Conservation (phyloP, 768 basidiomycete species). For the Russula griseocarnosa region DNA sequence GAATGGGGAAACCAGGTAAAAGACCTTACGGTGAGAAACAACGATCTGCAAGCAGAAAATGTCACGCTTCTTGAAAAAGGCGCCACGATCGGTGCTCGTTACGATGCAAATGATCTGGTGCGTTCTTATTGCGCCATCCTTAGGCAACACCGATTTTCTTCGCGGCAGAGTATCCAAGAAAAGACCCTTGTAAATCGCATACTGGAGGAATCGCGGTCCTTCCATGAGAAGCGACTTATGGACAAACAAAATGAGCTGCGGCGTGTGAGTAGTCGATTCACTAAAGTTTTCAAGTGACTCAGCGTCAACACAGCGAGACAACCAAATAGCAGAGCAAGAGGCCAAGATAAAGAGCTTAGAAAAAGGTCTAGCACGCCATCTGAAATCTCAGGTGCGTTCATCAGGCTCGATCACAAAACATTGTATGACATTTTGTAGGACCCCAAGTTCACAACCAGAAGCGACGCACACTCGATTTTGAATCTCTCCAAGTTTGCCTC, state of each 20-base stretch:
- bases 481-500: conserved; percentile 33
- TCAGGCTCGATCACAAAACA: neutral
- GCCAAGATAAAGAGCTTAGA: conserved; percentile 34
- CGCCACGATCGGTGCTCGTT: conserved; percentile 33
- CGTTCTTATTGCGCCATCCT: conserved; percentile 1
- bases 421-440: conserved; percentile 13
- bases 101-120: conserved; percentile 35
- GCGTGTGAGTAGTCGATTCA: conserved; percentile 29
- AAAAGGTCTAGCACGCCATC: conserved; percentile 33
- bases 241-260: conserved; percentile 38
- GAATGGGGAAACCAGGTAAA: conserved; percentile 29
- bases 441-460: conserved; percentile 21
- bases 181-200: conserved; percentile 34
- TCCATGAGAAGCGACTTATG: conserved; percentile 37
- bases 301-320: conserved; percentile 33
- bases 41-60: conserved; percentile 30
- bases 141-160: neutral
- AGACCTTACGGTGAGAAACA: conserved; percentile 29
- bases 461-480: conserved; percentile 33
- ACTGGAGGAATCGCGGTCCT: conserved; percentile 33
- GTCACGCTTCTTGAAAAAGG: conserved; percentile 28
- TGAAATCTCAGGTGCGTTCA: conserved; percentile 31
- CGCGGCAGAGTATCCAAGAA: conserved; percentile 34
- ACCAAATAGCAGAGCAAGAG: conserved; percentile 33
- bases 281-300: neutral